These are phyloP conservation scores for Blastobotrys ciferrii DNA, from an alignment of 1,139 yeast species.

Conservation along the genomic window DNA sequence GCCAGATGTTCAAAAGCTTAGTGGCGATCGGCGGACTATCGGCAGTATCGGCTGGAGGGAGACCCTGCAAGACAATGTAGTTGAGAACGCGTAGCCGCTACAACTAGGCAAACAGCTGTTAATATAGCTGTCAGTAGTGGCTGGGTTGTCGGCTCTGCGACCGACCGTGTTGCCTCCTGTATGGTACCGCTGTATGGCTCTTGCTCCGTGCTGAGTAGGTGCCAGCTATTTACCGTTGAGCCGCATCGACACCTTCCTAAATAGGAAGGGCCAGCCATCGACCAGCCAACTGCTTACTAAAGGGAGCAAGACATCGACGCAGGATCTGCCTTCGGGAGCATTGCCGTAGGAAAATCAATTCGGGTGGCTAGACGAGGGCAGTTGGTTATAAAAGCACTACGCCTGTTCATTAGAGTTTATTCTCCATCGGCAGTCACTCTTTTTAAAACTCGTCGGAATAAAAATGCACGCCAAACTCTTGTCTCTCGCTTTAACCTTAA, in stretches of 20 bases:
- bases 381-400: neutral
- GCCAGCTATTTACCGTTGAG: neutral
- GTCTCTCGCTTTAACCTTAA: constrained; percentile 3
- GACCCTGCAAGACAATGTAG: no score
- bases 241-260: neutral
- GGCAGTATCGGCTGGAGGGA: no score
- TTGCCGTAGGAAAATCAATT: neutral
- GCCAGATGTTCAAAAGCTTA: neutral
- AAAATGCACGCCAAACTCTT: constrained; percentile 4
- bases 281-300: neutral
- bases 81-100: no score
- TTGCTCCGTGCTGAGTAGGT: no score
- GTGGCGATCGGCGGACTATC: no score
- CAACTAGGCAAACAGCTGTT: no score
- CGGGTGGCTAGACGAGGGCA: neutral
- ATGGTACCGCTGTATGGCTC: no score
- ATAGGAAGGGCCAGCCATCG: neutral
- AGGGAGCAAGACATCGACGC: neutral
- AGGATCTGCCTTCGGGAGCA: neutral
- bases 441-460: no score
- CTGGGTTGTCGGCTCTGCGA: no score
- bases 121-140: no score
- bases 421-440: neutral
- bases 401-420: neutral
- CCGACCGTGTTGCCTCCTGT: no score